Evolutionary conservation across 164 flowering plant species (phyloP), one percentile per base, ranked within the genome.

Genomic region (Vitis rotundifolia): DNA sequence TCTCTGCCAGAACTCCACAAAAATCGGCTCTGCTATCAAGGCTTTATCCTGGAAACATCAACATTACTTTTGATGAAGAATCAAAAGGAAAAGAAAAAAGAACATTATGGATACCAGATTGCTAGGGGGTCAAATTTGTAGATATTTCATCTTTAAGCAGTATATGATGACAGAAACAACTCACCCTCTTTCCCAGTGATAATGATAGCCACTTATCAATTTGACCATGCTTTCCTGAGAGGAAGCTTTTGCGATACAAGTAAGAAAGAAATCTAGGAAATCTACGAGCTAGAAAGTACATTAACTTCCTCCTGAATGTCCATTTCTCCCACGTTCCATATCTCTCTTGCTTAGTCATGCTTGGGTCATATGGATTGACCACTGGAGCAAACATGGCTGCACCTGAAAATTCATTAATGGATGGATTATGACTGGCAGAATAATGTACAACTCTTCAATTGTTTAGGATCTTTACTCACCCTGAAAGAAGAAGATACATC

Each of bases 371-470:
- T 29, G 98, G 98, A 80, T 91, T 92, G 37, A 89, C 85, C 73
- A 91, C 65, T 53, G 98, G 95, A 70, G 93, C 94, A 80, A 92
- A 79, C 88, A 94, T 83, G 28, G 94, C 95, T 15, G 89, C 98
- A 81, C 97, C 98, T 94, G 89, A 70, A 82, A 54, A 60, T 69
- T 28, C 66, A 31, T 26, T 18, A 14, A 31, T n/a, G 11, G 14
- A 37, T 37, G 44, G 44, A 37, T 37, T 37, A 22, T 22, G 26
- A 0, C 26, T 22, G 26, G 26, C 26, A 22, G 26, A 22, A 22
- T 22, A 22, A 22, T 22, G 26, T 0, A 22, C 26, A 22, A 22
- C 26, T 22, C 26, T 22, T 22, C 26, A 22, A 22, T 22, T 22
- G 26, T 22, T 22, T 22, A 22, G 26, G 26, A 22, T 22, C 26